phyloP scores from a whole-genome alignment of 1,139 yeast species.

The Groenewaldozyma sp. region DNA sequence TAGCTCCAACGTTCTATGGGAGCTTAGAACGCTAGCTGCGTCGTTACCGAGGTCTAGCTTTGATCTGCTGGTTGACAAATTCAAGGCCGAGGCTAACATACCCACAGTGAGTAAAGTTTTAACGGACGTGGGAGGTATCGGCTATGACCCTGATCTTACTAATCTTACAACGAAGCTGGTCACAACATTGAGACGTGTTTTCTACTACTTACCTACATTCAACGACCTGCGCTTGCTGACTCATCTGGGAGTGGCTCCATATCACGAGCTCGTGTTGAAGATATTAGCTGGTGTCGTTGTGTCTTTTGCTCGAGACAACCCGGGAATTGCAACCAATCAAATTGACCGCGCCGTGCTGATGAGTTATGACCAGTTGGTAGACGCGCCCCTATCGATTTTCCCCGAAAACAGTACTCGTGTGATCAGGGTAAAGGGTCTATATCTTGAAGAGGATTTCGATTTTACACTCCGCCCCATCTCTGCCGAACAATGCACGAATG shows the following conservation, averaged over 20 bases:
- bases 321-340: slow-evolving; percentile 4
- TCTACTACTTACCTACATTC: slow-evolving; percentile 6
- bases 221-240: slow-evolving; percentile 12
- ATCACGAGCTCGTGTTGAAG: slow-evolving; percentile 6
- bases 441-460: slow-evolving; percentile 16
- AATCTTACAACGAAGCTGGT: too few species aligned
- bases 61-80: neutral
- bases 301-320: slow-evolving; percentile 5
- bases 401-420: neutral
- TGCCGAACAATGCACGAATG: neutral
- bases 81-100: neutral
- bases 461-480: too few species aligned
- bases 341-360: slow-evolving; percentile 13
- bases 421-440: slow-evolving; percentile 13
- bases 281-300: slow-evolving; percentile 10
- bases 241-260: slow-evolving; percentile 9
- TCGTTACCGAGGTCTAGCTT: slow-evolving; percentile 7
- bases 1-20: slow-evolving; percentile 17
- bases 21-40: slow-evolving; percentile 10
- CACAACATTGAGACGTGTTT: neutral
- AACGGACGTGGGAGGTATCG: neutral
- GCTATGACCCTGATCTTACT: neutral
- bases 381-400: neutral
- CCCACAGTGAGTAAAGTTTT: neutral
- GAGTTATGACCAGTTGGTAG: slow-evolving; percentile 4